phyloP scores from a whole-genome alignment of 805 yeast genomes.

The Kregervanrija fluxuum region DNA sequence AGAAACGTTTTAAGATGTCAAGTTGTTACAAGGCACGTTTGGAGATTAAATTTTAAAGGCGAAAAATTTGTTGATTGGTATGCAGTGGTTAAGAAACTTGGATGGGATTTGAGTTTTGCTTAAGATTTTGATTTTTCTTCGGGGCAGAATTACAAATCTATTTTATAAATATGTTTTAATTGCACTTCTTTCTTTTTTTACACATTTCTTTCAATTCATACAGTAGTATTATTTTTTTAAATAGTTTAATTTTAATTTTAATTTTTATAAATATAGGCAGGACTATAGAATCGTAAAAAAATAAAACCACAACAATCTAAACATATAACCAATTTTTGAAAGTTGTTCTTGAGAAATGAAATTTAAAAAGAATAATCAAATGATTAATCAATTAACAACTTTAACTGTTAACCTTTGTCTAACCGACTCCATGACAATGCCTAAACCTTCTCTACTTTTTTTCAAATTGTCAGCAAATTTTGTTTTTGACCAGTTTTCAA shows the following conservation, averaged over 20 bases:
- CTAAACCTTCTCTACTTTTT: constrained; percentile 65
- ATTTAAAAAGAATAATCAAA: background rate
- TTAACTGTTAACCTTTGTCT: constrained; percentile 14
- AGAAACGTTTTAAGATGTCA: constrained; percentile 48
- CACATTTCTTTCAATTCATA: no score
- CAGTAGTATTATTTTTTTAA: no score
- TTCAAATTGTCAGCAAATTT: constrained; percentile 61
- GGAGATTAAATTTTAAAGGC: constrained; percentile 45
- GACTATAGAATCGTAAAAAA: background rate
- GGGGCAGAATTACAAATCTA: no score
- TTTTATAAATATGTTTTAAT: no score
- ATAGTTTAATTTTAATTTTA: no score
- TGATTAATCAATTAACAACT: background rate
- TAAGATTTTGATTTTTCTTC: constrained; percentile 13
- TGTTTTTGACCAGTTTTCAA: constrained; percentile 75
- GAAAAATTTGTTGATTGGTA: constrained; percentile 67
- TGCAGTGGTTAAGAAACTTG: constrained; percentile 52
- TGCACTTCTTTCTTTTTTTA: no score
- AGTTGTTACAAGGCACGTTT: constrained; percentile 38
- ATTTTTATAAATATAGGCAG: no score
- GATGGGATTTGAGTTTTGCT: constrained; percentile 80
- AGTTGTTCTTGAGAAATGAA: no score
- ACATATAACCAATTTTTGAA: no score
- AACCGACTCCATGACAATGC: constrained; percentile 59
- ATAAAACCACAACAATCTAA: background rate